phyloP scores from a whole-genome alignment of 306 rosid species.

The Gastrolobium villosum region DNA sequence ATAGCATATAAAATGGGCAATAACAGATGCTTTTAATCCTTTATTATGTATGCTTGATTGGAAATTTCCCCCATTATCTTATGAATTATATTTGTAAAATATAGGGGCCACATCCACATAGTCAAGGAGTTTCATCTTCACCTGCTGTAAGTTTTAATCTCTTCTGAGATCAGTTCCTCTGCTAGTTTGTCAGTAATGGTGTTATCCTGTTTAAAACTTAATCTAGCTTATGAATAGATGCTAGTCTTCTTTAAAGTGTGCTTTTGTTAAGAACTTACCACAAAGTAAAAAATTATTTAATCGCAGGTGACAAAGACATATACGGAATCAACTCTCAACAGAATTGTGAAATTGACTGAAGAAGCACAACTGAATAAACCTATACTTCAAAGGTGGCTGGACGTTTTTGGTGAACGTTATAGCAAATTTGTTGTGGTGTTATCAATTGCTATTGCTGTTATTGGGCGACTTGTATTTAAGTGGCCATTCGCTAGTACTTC shows the following conservation, averaged over 20 bases:
- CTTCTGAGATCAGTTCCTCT: too few relatives aligned
- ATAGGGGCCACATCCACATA: too few relatives aligned
- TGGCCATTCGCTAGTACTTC: slow-evolving; percentile 80
- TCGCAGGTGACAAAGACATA: background rate
- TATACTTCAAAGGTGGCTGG: slow-evolving; percentile 86
- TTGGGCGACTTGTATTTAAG: slow-evolving; percentile 79
- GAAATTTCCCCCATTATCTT: too few relatives aligned
- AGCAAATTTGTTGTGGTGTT: slow-evolving; percentile 82
- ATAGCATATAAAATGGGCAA: too few relatives aligned
- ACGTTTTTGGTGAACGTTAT: slow-evolving; percentile 82
- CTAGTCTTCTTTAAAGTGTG: slow-evolving; percentile 34
- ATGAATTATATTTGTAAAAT: too few relatives aligned
- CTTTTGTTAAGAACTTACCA: slow-evolving; percentile 35
- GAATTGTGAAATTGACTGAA: too few relatives aligned
- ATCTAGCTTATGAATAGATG: slow-evolving; percentile 45
- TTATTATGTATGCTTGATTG: too few relatives aligned
- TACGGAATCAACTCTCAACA: too few relatives aligned
- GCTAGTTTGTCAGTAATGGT: slow-evolving; percentile 32
- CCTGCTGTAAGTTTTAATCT: too few relatives aligned
- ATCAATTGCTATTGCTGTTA: slow-evolving; percentile 71
- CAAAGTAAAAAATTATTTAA: slow-evolving; percentile 43
- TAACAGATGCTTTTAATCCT: too few relatives aligned
- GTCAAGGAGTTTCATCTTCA: too few relatives aligned
- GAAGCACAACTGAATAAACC: slow-evolving; percentile 39
- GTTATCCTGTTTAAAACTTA: slow-evolving; percentile 40